Evolutionary conservation across 495 filamentous ascomycete species (phyloP).

Genomic region (Penicillium daleae): DNA sequence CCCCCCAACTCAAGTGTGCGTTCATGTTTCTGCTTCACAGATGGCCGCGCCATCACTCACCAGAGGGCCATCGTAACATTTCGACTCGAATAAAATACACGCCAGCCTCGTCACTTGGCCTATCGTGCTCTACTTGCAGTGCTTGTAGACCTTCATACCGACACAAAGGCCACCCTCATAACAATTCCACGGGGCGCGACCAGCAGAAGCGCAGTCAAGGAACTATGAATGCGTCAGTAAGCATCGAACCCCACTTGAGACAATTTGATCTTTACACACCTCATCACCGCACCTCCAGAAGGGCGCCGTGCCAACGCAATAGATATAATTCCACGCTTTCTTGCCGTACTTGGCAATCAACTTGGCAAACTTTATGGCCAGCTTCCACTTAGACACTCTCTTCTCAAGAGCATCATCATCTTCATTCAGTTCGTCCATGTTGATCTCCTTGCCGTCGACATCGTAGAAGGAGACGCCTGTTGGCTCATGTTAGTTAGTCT

Average conservation of each 20-base stretch:
- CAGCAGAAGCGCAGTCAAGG: slow-evolving; percentile 2
- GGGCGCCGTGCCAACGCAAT: not conserved
- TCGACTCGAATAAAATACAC: not conserved
- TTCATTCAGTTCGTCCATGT: not conserved
- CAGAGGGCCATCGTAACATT: not conserved
- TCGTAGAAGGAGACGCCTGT: not conserved
- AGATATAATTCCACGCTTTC: not conserved
- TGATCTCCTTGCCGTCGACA: not conserved
- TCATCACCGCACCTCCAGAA: slow-evolving; percentile 1
- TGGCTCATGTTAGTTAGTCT: not conserved
- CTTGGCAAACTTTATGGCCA: not conserved
- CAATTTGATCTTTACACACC: not conserved
- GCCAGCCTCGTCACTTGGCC: not conserved
- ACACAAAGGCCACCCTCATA: not conserved
- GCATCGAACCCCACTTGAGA: too few relatives aligned
- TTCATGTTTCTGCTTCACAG: not conserved
- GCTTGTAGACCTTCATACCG: slow-evolving; percentile 4
- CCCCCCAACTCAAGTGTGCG: not conserved
- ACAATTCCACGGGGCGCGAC: not conserved
- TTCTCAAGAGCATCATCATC: not conserved
- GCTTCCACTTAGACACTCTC: not conserved
- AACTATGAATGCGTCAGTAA: not conserved
- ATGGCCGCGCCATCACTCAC: not conserved
- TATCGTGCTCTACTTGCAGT: not conserved
- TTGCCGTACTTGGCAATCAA: slow-evolving; percentile 4